Base-by-base conservation (phyloP, 192 early-diverging fungal genomes). In the Coemansia aciculifera region DNA sequence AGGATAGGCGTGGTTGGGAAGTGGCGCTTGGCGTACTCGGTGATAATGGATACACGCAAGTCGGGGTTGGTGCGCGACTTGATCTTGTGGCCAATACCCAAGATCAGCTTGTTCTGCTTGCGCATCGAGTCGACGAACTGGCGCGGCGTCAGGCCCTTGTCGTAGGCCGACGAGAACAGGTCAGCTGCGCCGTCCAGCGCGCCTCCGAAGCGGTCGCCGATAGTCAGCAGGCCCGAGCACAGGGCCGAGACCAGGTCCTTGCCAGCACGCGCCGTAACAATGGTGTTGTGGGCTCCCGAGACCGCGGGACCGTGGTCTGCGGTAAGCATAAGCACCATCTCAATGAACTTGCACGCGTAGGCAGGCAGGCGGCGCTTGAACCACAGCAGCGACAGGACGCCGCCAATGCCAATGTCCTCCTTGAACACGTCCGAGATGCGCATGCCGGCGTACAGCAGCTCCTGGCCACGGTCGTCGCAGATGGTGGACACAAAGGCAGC, bases 301-400 rank as follows among this genome's bases (percentile, higher is more conserved):
- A 98, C 97, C 40, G 97, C 97, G 2, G 97, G 97, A 31, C 97
- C 97, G 85, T 99, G 97, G 87, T 99, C 97, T 19, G 97, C 97
- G 5, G 97, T 99, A 73, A 99, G 87, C 97, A 99, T 99, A 40
- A 99, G 87, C 21, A 97, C 95, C 97, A 99, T 99, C 86, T 99
- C 97, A 66, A 99, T 97, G 78, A 99, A 99, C 87, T 91, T 92
- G 84, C 91, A 89, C 15, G 97, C 97, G 79, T 96, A 99, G 56
- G 84, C 86, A 12, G 97, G 97, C 64, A 99, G 84, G 59, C 97
- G 90, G 49, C 97, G 90, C 89, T 97, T 97, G 89, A 99, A 99
- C 97, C 97, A 99, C 75, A 99, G 84, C 49, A 99, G 89, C 43
- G 91, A 93, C 63, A 99, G 84, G 31, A 99, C 97, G 60, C 97